Conservation (phyloP, 2,329 filamentous ascomycete species). For the Aureobasidium pullulans region DNA sequence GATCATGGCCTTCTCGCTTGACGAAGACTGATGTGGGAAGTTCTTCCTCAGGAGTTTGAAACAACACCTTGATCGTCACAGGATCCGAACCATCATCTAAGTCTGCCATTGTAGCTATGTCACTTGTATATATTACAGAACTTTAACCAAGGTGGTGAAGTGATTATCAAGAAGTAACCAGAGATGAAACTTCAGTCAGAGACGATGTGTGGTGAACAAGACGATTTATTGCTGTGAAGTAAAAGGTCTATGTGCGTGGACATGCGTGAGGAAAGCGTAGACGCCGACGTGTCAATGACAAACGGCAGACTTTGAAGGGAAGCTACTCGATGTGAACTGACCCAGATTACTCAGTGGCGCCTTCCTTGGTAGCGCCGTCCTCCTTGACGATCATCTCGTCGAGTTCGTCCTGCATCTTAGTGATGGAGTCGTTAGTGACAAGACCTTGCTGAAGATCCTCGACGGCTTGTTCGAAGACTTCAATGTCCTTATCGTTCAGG, state of each 20-base stretch:
- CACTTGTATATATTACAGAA: too few relatives aligned
- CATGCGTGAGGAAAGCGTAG: too few relatives aligned
- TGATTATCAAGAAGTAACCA: too few relatives aligned
- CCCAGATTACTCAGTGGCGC: not conserved
- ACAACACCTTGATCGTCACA: not conserved
- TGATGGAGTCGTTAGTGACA: not conserved
- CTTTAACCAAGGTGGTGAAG: too few relatives aligned
- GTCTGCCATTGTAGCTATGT: not conserved
- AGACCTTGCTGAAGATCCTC: not conserved
- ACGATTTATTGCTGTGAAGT: too few relatives aligned
- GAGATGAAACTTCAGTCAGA: too few relatives aligned
- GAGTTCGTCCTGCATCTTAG: not conserved
- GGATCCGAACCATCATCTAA: too few relatives aligned
- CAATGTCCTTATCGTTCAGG: not conserved
- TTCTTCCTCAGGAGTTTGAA: not conserved
- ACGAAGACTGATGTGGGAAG: not conserved
- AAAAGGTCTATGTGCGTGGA: too few relatives aligned
- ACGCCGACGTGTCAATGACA: too few relatives aligned
- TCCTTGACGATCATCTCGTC: not conserved
- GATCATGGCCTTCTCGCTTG: not conserved
- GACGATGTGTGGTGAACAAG: too few relatives aligned
- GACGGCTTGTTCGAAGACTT: not conserved
- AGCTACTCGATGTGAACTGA: too few relatives aligned
- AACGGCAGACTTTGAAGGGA: too few relatives aligned
- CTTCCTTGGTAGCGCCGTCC: not conserved